Evolutionary conservation across 2,329 filamentous ascomycete species (phyloP).

Genomic region (Trichoderma cornu-damae): DNA sequence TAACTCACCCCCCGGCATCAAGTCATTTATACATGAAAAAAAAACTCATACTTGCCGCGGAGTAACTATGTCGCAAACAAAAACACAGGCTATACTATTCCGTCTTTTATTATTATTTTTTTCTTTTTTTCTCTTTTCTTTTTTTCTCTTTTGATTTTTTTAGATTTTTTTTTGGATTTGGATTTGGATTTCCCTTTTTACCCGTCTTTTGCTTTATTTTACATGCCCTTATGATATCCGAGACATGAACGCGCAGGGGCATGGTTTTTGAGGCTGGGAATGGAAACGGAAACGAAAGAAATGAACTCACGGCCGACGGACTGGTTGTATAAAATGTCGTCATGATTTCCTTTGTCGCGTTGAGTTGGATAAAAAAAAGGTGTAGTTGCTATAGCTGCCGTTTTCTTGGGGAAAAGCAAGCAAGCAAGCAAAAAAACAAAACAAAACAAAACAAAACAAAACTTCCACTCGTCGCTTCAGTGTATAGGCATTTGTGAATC

Average conservation of each 20-base stretch:
- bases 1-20: no score
- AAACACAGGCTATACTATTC: not conserved
- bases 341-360: not conserved
- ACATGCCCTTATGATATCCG: not conserved
- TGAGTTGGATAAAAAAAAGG: no score
- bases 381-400: no score
- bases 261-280: not conserved
- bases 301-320: slow-evolving; percentile 4
- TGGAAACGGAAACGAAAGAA: not conserved
- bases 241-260: not conserved
- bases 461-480: no score
- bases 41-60: no score
- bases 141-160: not conserved
- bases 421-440: no score
- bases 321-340: not conserved
- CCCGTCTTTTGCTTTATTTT: not conserved
- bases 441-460: no score
- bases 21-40: no score
- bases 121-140: not conserved
- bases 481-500: no score
- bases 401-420: no score
- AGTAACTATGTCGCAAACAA: no score
- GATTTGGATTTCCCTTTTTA: not conserved
- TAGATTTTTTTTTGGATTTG: not conserved
- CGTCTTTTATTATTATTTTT: not conserved